Base-by-base conservation (phyloP, 768 basidiomycete species). In the Leccinum truebloodii region DNA sequence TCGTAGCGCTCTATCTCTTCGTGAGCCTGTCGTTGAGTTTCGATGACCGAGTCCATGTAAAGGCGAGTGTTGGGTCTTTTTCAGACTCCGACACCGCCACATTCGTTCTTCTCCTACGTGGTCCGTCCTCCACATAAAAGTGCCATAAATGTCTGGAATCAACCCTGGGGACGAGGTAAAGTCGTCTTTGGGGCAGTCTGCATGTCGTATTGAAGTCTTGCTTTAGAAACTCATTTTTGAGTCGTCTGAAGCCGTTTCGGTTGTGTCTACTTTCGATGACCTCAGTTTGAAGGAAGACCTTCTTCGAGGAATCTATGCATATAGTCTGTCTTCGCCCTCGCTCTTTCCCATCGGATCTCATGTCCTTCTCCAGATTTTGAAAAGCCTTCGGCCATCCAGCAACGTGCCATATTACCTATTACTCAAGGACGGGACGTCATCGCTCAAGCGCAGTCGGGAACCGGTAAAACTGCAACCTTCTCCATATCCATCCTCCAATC, bases 381-480 rank as follows among this genome's bases (percentile, higher is more conserved):
- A 83, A 95, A 94, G 71, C 96, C 96, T 24, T 98, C 96, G 62
- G 95, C 96, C 62, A 98, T 99, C 71, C 96, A 99, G 79, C 94
- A 97, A 78, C 90, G 95, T 65, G 96, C 96, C 53, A 98, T 99
- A 76, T 81, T 96, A 60, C 96, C 96, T 55, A 96, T 99, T 72
- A 92, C 87, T 53, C 90, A 93, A 80, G 93, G 93, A 30, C 88
- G 95, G 65, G 96, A 98, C 83, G 96, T 98, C 62, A 98, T 99
- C 74, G 96, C 96, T 37, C 96, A 98, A 80, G 96, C 96, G 48
- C 96, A 98, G 79, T 97, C 95, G 35, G 96, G 96, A 74, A 98
- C 96, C 39, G 96, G 96, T 84, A 99, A 98, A 92, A 99, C 96
- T 10, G 96, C 96, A 6, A 97, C 96, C 20, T 98, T 98, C 79